Conservation (phyloP, 345 rosid genomes). For the Hibiscus syriacus region DNA sequence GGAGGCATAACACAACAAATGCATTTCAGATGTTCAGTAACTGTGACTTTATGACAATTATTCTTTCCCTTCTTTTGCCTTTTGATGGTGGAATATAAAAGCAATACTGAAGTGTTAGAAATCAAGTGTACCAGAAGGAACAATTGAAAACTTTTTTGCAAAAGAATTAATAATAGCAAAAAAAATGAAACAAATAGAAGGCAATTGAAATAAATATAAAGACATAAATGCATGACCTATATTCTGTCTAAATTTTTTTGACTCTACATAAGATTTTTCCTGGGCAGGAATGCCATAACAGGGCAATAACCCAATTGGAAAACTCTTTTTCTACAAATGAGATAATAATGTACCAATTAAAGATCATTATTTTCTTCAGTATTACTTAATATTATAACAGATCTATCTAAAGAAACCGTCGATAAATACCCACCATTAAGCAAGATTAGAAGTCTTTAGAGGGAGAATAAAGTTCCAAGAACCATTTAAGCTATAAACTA, state of each 20-base stretch:
- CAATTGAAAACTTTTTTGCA: neutral
- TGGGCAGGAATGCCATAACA: neutral
- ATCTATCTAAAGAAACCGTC: neutral
- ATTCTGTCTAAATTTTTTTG: neutral
- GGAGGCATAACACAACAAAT: slow-evolving; percentile 13
- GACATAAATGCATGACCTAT: neutral
- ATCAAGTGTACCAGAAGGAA: neutral
- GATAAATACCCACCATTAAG: neutral
- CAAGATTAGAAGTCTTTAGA: neutral
- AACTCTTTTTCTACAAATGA: neutral
- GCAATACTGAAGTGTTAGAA: neutral
- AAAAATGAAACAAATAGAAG: neutral
- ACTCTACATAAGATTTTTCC: neutral
- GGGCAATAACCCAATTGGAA: neutral
- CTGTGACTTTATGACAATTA: neutral
- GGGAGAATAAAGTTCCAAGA: neutral
- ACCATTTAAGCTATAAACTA: neutral
- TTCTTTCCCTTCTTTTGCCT: neutral
- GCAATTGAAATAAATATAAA: neutral
- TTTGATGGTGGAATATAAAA: neutral
- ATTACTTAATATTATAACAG: neutral
- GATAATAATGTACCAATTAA: neutral
- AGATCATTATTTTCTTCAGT: neutral
- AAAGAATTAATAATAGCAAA: neutral
- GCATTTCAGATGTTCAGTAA: neutral